Conservation (phyloP, 202 grass and related monocot species). For the Elaeis oleifera region DNA sequence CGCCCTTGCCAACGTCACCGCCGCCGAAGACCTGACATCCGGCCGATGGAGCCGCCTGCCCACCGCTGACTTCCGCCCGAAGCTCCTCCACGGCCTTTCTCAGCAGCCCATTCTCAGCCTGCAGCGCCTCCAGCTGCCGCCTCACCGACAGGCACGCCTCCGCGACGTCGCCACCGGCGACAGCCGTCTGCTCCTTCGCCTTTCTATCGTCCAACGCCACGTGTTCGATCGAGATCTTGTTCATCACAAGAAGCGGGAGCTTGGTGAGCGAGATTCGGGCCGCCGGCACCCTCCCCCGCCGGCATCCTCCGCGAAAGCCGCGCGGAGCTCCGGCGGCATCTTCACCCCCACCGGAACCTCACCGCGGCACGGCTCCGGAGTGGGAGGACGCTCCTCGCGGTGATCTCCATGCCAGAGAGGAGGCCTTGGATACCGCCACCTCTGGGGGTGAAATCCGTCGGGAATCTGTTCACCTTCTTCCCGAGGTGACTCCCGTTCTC, state of each 20-base stretch:
- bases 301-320: background rate
- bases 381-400: constrained; percentile 12
- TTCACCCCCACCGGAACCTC: constrained; percentile 13
- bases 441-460: too few species aligned
- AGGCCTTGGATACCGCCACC: background rate
- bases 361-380: constrained; percentile 4
- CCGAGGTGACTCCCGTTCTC: background rate
- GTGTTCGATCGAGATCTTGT: constrained; percentile 22
- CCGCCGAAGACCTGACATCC: constrained; percentile 13
- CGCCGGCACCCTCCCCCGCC: background rate
- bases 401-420: background rate
- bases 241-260: constrained; percentile 15
- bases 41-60: background rate
- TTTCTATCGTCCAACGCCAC: too few species aligned
- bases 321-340: constrained; percentile 1
- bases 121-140: constrained; percentile 7
- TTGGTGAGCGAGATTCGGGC: background rate
- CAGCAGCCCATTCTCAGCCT: background rate
- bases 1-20: constrained; percentile 1
- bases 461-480: background rate
- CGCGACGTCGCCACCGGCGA: background rate
- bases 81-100: constrained; percentile 21
- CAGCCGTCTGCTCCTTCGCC: background rate
- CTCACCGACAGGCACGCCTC: background rate
- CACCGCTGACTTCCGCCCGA: background rate